These are phyloP conservation scores for Penicillium janthinellum DNA, from an alignment of 2,329 filamentous ascomycete genomes.

Conservation along the genomic window DNA sequence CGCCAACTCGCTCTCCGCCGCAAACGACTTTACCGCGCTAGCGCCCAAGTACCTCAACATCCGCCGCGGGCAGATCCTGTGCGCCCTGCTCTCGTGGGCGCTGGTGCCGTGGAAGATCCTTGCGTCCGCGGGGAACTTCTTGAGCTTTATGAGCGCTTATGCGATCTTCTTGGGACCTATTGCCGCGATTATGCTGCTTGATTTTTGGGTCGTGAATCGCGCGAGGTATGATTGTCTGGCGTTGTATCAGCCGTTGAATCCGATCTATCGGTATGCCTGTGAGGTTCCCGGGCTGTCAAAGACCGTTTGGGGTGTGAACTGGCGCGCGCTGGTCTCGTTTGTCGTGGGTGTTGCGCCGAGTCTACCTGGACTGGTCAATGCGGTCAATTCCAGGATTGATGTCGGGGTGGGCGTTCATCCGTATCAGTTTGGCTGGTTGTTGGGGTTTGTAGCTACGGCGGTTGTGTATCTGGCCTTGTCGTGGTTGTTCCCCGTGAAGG, in stretches of 20 bases:
- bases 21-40: constrained; percentile 60
- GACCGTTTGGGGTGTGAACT: constrained; percentile 55
- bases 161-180: constrained; percentile 67
- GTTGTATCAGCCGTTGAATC: constrained; percentile 51
- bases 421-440: constrained; percentile 68
- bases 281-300: constrained; percentile 8
- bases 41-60: constrained; percentile 60
- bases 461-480: constrained; percentile 58
- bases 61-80: constrained; percentile 57
- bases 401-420: constrained; percentile 56
- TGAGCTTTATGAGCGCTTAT: constrained; percentile 68
- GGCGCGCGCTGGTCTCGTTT: constrained; percentile 61
- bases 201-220: constrained; percentile 61
- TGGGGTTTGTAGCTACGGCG: constrained; percentile 61
- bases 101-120: constrained; percentile 69
- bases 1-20: constrained; percentile 52
- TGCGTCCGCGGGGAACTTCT: constrained; percentile 58
- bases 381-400: constrained; percentile 41
- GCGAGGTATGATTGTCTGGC: constrained; percentile 54
- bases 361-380: constrained; percentile 57
- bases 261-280: constrained; percentile 54
- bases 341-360: constrained; percentile 59
- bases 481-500: constrained; percentile 51
- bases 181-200: constrained; percentile 60
- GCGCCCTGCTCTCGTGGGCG: constrained; percentile 59